Conservation (phyloP, 768 basidiomycete genomes). For the Lentinus tigrinus region DNA sequence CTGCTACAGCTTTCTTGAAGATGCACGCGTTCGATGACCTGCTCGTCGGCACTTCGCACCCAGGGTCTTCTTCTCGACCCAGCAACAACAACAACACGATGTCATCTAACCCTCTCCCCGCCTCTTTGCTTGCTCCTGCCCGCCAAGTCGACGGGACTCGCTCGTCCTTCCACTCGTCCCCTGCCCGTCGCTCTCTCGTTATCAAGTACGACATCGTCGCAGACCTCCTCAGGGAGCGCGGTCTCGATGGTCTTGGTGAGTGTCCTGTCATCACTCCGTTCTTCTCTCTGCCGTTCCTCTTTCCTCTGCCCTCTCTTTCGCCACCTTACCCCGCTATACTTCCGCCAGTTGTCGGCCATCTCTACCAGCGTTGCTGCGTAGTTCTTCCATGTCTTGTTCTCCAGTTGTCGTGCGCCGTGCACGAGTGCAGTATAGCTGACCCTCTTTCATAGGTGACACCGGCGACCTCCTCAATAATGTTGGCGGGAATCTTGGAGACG, state of each 20-base stretch:
- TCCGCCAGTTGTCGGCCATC: too few relatives aligned
- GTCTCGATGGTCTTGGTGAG: constrained; percentile 16
- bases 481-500: background rate
- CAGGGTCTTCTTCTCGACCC: constrained; percentile 22
- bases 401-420: too few relatives aligned
- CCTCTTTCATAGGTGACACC: background rate
- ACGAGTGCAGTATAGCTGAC: too few relatives aligned
- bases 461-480: background rate
- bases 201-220: constrained; percentile 24
- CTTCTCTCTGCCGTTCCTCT: too few relatives aligned
- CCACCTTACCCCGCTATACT: too few relatives aligned
- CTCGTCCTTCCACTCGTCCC: constrained; percentile 36
- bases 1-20: too few relatives aligned
- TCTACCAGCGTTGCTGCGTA: too few relatives aligned
- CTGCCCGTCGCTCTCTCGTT: constrained; percentile 32
- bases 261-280: constrained; percentile 8
- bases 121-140: constrained; percentile 23
- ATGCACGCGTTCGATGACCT: constrained; percentile 31
- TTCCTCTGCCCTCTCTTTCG: too few relatives aligned
- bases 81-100: constrained; percentile 10
- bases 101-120: constrained; percentile 19
- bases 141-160: constrained; percentile 37
- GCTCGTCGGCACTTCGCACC: constrained; percentile 31
- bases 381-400: too few relatives aligned
- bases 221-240: constrained; percentile 7